Percentiles rank a stretch among this genome's conserved stretches.
Evolutionary conservation across 768 basidiomycete genomes (phyloP).

Genomic region (Lepiota brunneoincarnata): DNA sequence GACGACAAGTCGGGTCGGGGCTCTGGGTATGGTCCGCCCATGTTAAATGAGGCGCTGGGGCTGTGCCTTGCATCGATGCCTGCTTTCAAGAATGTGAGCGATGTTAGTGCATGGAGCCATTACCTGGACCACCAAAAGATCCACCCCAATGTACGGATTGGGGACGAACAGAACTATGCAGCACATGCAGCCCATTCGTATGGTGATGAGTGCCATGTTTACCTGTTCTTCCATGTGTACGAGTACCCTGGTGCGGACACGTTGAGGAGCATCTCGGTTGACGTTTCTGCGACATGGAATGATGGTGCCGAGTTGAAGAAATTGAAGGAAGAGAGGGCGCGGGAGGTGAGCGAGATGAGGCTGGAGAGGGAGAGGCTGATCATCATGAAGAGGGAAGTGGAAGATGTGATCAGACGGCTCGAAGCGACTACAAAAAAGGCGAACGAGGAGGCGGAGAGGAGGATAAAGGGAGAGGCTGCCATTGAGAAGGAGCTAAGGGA

Average conservation of each 20-base stretch:
- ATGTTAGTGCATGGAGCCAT: conserved; percentile 4
- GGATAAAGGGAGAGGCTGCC: background rate
- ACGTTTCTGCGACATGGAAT: conserved; percentile 9
- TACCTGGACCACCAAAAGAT: conserved; percentile 8
- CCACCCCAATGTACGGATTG: conserved; percentile 3
- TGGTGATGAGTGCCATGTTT: background rate
- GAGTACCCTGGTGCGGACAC: conserved; percentile 6
- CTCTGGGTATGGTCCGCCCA: conserved; percentile 5
- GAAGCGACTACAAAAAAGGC: conserved; percentile 1
- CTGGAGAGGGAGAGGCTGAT: conserved; percentile 6
- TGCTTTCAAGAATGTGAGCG: conserved; percentile 3
- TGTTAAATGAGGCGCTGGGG: conserved; percentile 9
- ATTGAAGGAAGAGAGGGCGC: background rate
- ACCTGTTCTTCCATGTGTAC: conserved; percentile 12
- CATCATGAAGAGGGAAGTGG: conserved; percentile 5
- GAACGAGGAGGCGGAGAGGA: background rate
- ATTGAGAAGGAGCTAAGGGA: conserved; percentile 1
- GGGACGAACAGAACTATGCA: background rate
- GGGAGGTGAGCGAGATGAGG: background rate
- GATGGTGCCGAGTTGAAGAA: conserved; percentile 1
- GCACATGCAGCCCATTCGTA: background rate
- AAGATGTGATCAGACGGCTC: conserved; percentile 1
- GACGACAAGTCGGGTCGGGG: background rate
- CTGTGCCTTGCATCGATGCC: conserved; percentile 4
- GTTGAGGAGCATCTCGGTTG: conserved; percentile 8